These are phyloP conservation scores for Acacia melanoxylon DNA, from an alignment of 306 rosid species.

Conservation along the genomic window DNA sequence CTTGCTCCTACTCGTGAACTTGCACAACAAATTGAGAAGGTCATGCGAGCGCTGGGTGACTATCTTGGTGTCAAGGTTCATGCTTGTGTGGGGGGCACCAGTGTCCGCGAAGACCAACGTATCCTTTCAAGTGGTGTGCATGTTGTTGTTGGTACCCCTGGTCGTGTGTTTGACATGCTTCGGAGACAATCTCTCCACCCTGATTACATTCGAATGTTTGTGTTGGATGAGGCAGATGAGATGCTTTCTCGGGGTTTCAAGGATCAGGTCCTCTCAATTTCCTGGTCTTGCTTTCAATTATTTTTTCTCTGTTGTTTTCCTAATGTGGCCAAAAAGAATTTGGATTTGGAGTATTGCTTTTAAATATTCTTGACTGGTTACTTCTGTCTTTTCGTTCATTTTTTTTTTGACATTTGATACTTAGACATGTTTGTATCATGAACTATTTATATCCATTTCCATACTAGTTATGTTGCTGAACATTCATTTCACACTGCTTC, in stretches of 20 bases:
- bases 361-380: neutral
- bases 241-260: constrained; percentile 83
- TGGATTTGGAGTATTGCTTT: neutral
- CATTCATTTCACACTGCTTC: neutral
- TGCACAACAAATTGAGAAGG: constrained; percentile 83
- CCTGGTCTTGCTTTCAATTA: neutral
- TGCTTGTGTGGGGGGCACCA: constrained; percentile 78
- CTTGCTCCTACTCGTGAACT: constrained; percentile 84
- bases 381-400: neutral
- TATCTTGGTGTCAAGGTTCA: constrained; percentile 78
- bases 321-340: neutral
- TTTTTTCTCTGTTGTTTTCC: neutral
- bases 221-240: constrained; percentile 79
- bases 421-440: neutral
- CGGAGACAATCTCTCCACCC: constrained; percentile 63
- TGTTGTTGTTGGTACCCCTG: constrained; percentile 77
- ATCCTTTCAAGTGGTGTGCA: constrained; percentile 65
- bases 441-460: neutral
- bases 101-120: constrained; percentile 69
- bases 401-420: neutral
- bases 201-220: constrained; percentile 59
- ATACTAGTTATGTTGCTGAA: neutral
- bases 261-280: constrained; percentile 57
- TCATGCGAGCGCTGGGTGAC: constrained; percentile 76
- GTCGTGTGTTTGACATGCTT: constrained; percentile 76